Evolutionary conservation across 1,284 basidiomycete genomes (phyloP).

Genomic region (Cutaneotrichosporon sp.): DNA sequence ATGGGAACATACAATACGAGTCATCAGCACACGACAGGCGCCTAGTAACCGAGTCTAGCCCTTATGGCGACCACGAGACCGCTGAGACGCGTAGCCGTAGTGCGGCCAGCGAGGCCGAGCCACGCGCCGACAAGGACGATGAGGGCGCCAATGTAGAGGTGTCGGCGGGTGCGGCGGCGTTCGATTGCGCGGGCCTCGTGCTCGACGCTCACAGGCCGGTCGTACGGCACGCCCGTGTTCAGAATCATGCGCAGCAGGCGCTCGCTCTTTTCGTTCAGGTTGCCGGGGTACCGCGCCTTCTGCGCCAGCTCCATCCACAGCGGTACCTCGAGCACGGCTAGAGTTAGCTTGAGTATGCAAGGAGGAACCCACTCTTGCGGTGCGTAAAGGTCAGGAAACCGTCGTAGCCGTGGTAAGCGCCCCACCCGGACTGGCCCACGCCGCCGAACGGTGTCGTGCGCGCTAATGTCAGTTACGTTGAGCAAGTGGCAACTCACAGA

Average conservation of each 20-base stretch:
- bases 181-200: conserved; percentile 20
- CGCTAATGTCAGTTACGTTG: conserved; percentile 16
- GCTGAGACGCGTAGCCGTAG: background rate
- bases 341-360: background rate
- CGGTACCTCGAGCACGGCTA: conserved; percentile 38
- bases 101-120: conserved; percentile 10
- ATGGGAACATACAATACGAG: too few relatives aligned
- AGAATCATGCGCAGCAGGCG: conserved; percentile 29
- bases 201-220: conserved; percentile 39
- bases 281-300: conserved; percentile 38
- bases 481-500: conserved; percentile 17
- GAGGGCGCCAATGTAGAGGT: conserved; percentile 12
- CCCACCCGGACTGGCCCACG: conserved; percentile 47
- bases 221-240: conserved; percentile 21
- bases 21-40: too few relatives aligned
- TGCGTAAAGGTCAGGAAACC: conserved; percentile 47
- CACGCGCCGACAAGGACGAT: conserved; percentile 14
- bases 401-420: conserved; percentile 43
- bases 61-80: background rate
- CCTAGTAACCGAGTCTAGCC: conserved; percentile 8
- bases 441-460: conserved; percentile 46
- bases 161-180: conserved; percentile 5
- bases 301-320: conserved; percentile 19
- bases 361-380: conserved; percentile 33
- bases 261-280: conserved; percentile 17